Percentiles rank a stretch among this genome's conserved stretches.
phyloP scores from a whole-genome alignment of 495 filamentous ascomycete genomes.

The Parmelia sp. region DNA sequence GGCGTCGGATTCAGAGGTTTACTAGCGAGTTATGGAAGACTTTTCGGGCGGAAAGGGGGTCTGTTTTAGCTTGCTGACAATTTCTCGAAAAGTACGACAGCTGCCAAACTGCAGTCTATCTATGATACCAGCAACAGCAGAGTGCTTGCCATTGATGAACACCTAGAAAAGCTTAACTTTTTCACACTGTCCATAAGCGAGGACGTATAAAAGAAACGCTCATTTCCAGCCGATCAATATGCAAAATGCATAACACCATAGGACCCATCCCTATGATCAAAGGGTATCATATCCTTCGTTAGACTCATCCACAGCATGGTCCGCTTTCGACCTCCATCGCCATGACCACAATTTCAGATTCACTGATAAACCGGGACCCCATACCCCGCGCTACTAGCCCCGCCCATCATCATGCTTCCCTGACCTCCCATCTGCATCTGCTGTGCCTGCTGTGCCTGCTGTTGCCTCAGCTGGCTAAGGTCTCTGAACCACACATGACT shows the following conservation, averaged over 20 bases:
- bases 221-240: neutral
- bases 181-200: neutral
- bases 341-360: neutral
- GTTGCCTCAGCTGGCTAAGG: constrained; percentile 44
- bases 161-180: neutral
- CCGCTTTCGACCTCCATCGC: neutral
- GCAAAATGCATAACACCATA: neutral
- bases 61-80: neutral
- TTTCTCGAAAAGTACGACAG: neutral
- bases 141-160: neutral
- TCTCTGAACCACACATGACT: constrained; percentile 87
- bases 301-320: neutral
- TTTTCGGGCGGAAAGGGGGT: neutral
- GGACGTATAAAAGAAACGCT: neutral
- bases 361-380: constrained; percentile 15
- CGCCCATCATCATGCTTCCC: constrained; percentile 11
- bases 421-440: constrained; percentile 12
- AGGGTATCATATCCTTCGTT: constrained; percentile 6
- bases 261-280: neutral
- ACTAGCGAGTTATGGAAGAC: neutral
- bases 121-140: constrained; percentile 1
- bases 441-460: constrained; percentile 22
- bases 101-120: neutral
- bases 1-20: neutral
- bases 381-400: constrained; percentile 10